A percentile compares a stretch with the other conserved stretches of the same genome.
These are phyloP conservation scores for Ceratocystiopsis brevicomis DNA, from an alignment of 2,329 filamentous ascomycete genomes.

Conservation along the genomic window DNA sequence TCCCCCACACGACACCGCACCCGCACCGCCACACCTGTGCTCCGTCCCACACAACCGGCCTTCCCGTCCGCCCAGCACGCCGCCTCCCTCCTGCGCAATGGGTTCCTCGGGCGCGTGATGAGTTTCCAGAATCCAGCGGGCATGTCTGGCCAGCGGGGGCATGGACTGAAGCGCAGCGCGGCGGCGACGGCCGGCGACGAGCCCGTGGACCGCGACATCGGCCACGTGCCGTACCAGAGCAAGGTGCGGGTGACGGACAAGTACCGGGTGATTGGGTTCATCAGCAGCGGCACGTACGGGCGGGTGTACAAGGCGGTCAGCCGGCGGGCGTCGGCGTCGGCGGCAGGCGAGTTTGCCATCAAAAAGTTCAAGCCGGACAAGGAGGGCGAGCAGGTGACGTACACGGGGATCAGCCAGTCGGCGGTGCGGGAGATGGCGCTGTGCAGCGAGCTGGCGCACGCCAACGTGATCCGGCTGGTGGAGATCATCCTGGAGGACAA, in stretches of 20 bases:
- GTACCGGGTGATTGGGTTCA: slow-evolving; percentile 95
- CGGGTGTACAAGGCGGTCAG: slow-evolving; percentile 90
- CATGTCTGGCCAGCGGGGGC: slow-evolving; percentile 21
- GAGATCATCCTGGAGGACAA: slow-evolving; percentile 98
- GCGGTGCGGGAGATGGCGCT: slow-evolving; percentile 95
- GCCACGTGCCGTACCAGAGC: slow-evolving; percentile 37
- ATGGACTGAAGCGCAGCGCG: slow-evolving; percentile 34
- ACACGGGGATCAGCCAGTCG: slow-evolving; percentile 94
- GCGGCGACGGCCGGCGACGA: slow-evolving; percentile 15
- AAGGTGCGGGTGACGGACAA: slow-evolving; percentile 82
- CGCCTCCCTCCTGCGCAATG: too few species aligned
- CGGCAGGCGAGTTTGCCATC: slow-evolving; percentile 79
- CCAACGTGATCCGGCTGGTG: slow-evolving; percentile 75
- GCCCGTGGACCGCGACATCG: slow-evolving; percentile 29
- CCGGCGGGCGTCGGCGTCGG: slow-evolving; percentile 33
- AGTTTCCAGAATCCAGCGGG: too few species aligned
- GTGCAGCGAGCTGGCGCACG: slow-evolving; percentile 76
- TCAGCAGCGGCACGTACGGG: slow-evolving; percentile 93
- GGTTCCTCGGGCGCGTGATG: too few species aligned
- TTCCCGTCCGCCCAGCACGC: too few species aligned
- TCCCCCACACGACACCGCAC: too few species aligned
- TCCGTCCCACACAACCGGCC: too few species aligned
- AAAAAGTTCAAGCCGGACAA: slow-evolving; percentile 99
- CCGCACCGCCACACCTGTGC: slow-evolving; percentile 93
- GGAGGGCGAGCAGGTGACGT: slow-evolving; percentile 83